Evolutionary conservation across 805 yeast species (phyloP).

Genomic region (Candida germanica): DNA sequence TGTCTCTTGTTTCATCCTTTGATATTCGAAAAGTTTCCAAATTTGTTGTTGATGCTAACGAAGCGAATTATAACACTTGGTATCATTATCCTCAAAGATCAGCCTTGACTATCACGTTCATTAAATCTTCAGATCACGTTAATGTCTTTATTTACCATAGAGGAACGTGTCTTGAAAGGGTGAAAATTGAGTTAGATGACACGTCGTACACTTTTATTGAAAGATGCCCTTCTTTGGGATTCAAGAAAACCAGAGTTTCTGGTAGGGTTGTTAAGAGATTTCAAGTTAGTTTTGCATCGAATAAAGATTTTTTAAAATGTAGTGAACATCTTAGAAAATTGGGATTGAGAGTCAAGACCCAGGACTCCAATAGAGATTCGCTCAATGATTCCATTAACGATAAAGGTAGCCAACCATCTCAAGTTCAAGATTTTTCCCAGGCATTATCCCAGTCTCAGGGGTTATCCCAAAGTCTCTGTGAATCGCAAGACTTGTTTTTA

Average conservation of each 20-base stretch:
- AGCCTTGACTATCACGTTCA: constrained; percentile 7
- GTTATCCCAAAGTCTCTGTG: no score
- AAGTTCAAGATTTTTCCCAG: no score
- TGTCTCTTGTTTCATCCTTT: constrained; percentile 8
- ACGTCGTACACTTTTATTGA: constrained; percentile 16
- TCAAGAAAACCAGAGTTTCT: constrained; percentile 20
- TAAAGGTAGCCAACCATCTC: no score
- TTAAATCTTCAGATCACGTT: constrained; percentile 7
- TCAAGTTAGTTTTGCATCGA: constrained; percentile 23
- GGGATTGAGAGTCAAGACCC: no score
- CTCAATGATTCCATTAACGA: no score
- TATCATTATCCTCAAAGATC: constrained; percentile 27
- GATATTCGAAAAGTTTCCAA: constrained; percentile 13
- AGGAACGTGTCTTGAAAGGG: constrained; percentile 12
- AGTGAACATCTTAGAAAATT: constrained; percentile 3
- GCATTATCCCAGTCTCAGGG: no score
- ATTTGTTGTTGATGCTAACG: constrained; percentile 2
- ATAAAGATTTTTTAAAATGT: constrained; percentile 6
- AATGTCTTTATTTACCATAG: constrained; percentile 10
- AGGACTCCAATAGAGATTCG: no score
- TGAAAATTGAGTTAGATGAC: neutral
- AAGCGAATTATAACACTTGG: constrained; percentile 19
- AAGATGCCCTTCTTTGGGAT: constrained; percentile 26
- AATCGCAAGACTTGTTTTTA: no score
- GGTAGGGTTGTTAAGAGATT: constrained; percentile 24